Evolutionary conservation across 2,329 filamentous ascomycete species (phyloP), one percentile per base, ranked within the genome.

Genomic region (Penicillium sp.): DNA sequence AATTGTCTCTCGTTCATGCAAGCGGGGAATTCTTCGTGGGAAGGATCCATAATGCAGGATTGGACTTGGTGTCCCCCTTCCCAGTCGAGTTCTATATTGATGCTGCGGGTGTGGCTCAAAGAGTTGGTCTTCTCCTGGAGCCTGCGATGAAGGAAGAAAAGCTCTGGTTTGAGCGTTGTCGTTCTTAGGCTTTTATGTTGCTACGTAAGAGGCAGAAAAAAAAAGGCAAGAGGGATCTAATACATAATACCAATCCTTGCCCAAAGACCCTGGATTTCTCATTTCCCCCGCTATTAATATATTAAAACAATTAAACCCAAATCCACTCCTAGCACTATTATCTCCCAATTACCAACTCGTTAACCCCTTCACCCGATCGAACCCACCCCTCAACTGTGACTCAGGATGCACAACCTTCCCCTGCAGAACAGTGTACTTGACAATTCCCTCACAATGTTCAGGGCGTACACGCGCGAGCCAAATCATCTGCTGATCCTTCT

Each of bases 371-470:
- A 77, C 78, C 46, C 90, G 81, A 77, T 96, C 90, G 74, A 96
- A 96, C 0, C 93, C 93, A 13, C 90, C 93, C 59, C 93, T 79
- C 61, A 97, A 76, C 78, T 96, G 91, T 42, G 82, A 83, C 70
- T 89, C 89, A 0, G 91, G 90, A 80, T 95, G 93, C 50, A 97
- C 88, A 21, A 96, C 86, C 77, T 96, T 96, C 9, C 93, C 93
- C 75, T 93, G 86, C 67, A 96, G 73, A 4, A 97, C 81, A 0
- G 93, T 97, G 71, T 90, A 95, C 68, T 86, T 84, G 23, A 97
- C 86, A 59, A 97, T 83, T 42, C 93, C 94, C 80, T 96, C 91
- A 65, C 91, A 94, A 72, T 96, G 90, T 75, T 93, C 88, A 0
- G 92, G 92, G 67, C 79, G 78, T n/a, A 96, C 85, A 50, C 93